A percentile compares a stretch with the other conserved stretches of the same genome.
Evolutionary conservation across 202 grass and related monocot genomes (phyloP).

Genomic region (Panicum hallii): DNA sequence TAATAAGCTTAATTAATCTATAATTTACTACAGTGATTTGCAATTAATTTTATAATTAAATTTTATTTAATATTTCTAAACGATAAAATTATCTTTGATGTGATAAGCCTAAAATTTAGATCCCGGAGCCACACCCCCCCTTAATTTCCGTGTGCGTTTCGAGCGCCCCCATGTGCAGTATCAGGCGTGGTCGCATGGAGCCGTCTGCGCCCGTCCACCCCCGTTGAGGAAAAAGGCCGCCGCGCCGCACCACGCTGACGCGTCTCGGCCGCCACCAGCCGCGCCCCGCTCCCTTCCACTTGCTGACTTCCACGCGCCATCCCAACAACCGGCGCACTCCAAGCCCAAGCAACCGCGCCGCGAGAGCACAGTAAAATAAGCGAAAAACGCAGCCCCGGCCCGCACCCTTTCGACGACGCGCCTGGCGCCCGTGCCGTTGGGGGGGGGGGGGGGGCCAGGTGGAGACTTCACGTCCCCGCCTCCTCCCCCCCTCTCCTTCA

Average conservation of each 20-base stretch:
- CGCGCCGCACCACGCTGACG: slow-evolving; percentile 5
- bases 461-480: slow-evolving; percentile 52
- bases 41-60: too few species aligned
- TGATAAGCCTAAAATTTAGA: too few species aligned
- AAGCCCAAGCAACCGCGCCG: neutral
- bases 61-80: too few species aligned
- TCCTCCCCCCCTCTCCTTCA: neutral
- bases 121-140: too few species aligned
- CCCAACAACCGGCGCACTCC: slow-evolving; percentile 41
- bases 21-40: too few species aligned
- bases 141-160: neutral
- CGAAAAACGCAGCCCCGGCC: neutral
- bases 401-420: neutral
- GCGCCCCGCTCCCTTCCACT: neutral
- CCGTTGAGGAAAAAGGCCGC: neutral
- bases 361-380: slow-evolving; percentile 8
- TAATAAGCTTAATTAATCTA: too few species aligned
- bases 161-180: slow-evolving; percentile 34
- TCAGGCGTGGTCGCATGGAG: neutral
- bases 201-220: neutral
- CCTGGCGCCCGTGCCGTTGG: slow-evolving; percentile 46
- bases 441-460: too few species aligned
- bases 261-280: neutral
- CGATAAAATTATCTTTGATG: too few species aligned
- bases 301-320: slow-evolving; percentile 16